phyloP scores from a whole-genome alignment of 2,329 filamentous ascomycete genomes.

The Exophiala aquamarina region DNA sequence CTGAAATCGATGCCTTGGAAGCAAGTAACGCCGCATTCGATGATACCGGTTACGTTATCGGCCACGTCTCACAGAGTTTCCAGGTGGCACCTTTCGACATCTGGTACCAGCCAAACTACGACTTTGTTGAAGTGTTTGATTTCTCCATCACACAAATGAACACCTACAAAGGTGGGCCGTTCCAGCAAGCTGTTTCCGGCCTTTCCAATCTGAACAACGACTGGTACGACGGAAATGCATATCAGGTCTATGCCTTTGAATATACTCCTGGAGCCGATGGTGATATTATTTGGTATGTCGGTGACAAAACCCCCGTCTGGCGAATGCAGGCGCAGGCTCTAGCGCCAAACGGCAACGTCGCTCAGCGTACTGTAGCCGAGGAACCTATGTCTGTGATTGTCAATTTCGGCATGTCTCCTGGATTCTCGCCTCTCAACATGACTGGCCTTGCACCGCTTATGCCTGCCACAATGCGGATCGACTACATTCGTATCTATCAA shows the following conservation, averaged over 20 bases:
- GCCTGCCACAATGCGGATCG: slow-evolving; percentile 66
- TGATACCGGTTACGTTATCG: slow-evolving; percentile 53
- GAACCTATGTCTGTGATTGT: slow-evolving; percentile 68
- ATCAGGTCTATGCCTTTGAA: slow-evolving; percentile 64
- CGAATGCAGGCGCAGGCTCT: slow-evolving; percentile 60
- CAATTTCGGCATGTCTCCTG: slow-evolving; percentile 70
- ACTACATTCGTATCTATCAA: slow-evolving; percentile 72
- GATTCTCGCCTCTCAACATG: slow-evolving; percentile 63
- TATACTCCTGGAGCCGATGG: slow-evolving; percentile 61
- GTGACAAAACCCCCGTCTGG: slow-evolving; percentile 61
- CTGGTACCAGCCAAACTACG: slow-evolving; percentile 66
- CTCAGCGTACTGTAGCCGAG: slow-evolving; percentile 62
- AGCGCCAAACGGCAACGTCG: slow-evolving; percentile 69
- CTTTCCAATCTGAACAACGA: slow-evolving; percentile 63
- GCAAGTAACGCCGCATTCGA: slow-evolving; percentile 60
- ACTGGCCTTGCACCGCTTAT: slow-evolving; percentile 55
- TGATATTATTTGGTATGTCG: slow-evolving; percentile 68
- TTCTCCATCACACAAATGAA: slow-evolving; percentile 58
- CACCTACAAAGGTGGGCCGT: slow-evolving; percentile 60
- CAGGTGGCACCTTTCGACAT: slow-evolving; percentile 70
- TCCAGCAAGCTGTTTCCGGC: slow-evolving; percentile 63
- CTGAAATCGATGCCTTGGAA: slow-evolving; percentile 72
- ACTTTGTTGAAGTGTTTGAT: slow-evolving; percentile 67
- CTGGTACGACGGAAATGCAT: slow-evolving; percentile 65
- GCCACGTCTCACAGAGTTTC: slow-evolving; percentile 65